A percentile compares a stretch with the other conserved stretches of the same genome.
phyloP scores from a whole-genome alignment of 2,329 filamentous ascomycete genomes.

The Plectosphaerella plurivora region DNA sequence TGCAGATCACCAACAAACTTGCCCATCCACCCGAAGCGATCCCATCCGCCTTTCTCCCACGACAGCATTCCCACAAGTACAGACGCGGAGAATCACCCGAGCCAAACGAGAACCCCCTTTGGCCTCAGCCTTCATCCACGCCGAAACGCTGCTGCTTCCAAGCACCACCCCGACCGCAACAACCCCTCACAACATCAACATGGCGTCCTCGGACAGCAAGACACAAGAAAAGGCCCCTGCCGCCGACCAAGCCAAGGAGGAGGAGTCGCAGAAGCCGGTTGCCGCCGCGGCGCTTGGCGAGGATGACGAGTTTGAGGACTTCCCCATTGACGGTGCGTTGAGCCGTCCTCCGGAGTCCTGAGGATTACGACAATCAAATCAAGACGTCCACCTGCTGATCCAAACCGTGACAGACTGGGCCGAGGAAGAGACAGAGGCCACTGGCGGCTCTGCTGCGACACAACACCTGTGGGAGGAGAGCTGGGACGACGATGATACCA shows the following conservation, averaged over 20 bases:
- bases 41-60: neutral
- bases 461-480: constrained; percentile 97
- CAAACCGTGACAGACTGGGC: constrained; percentile 67
- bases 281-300: constrained; percentile 69
- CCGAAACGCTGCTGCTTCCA: too few relatives aligned
- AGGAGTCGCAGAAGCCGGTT: constrained; percentile 55
- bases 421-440: constrained; percentile 83
- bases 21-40: too few relatives aligned
- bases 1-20: neutral
- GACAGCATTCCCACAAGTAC: neutral
- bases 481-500: constrained; percentile 98
- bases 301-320: constrained; percentile 99
- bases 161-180: neutral
- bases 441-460: constrained; percentile 60
- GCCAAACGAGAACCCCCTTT: neutral
- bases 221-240: constrained; percentile 22
- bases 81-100: neutral
- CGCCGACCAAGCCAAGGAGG: constrained; percentile 30
- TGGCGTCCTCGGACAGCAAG: constrained; percentile 23
- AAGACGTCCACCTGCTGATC: neutral
- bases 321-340: constrained; percentile 82
- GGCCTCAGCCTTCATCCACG: neutral
- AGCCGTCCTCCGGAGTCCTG: too few relatives aligned
- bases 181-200: constrained; percentile 2
- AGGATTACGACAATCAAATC: neutral